These are phyloP conservation scores for Plasmopara halstedii DNA, from an alignment of 352 stramenopile species.

Conservation along the genomic window DNA sequence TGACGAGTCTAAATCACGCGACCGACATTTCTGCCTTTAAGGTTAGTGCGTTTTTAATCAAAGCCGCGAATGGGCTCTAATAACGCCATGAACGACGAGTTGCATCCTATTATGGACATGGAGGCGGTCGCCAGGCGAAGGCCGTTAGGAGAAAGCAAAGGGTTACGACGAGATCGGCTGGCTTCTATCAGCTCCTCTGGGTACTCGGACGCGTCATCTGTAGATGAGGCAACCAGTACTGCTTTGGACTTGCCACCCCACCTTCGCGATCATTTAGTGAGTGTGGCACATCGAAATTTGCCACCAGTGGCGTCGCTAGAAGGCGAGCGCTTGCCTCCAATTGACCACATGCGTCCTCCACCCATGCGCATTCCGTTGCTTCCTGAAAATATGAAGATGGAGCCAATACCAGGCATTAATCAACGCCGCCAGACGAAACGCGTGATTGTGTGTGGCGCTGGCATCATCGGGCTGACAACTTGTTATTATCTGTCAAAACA, in stretches of 20 bases:
- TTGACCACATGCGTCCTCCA: conserved; percentile 42
- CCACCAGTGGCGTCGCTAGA: conserved; percentile 26
- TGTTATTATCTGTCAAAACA: conserved; percentile 83
- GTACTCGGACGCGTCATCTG: conserved; percentile 33
- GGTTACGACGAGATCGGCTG: conserved; percentile 24
- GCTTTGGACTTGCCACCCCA: conserved; percentile 47
- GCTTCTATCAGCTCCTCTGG: conserved; percentile 30
- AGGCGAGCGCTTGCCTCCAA: conserved; percentile 48
- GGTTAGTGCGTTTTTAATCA: background rate
- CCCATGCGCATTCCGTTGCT: conserved; percentile 51
- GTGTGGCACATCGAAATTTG: conserved; percentile 25
- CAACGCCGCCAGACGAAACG: conserved; percentile 57
- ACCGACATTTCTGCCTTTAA: conserved; percentile 1
- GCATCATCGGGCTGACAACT: conserved; percentile 77
- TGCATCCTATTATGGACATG: conserved; percentile 37
- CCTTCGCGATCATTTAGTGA: conserved; percentile 50
- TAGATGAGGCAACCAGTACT: conserved; percentile 21
- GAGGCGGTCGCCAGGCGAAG: conserved; percentile 23
- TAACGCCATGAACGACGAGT: conserved; percentile 38
- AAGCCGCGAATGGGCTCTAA: conserved; percentile 30
- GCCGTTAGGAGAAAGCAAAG: conserved; percentile 26
- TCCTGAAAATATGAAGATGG: conserved; percentile 62
- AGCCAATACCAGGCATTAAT: conserved; percentile 49
- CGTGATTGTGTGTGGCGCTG: conserved; percentile 80
- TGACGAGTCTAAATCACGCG: background rate